Base-by-base conservation (phyloP, 1,284 basidiomycete genomes). In the Tausonia pullulans region DNA sequence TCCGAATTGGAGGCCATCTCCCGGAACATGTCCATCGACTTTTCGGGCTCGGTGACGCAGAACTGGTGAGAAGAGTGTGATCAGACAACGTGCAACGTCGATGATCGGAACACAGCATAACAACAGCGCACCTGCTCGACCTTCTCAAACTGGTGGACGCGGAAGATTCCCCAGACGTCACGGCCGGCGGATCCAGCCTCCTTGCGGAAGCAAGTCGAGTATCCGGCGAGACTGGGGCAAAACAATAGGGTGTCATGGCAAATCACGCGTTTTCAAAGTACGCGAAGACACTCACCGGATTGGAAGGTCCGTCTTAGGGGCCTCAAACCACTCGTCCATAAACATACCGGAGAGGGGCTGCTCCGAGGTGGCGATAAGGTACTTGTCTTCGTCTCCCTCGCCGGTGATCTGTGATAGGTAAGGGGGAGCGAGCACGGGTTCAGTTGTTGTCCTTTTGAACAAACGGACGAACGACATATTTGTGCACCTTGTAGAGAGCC, bases 161-260 rank as follows among this genome's bases (percentile, higher is more conserved):
- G 90, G 85, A 98, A 98, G 78, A 98, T 97, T 66, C 95, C 96
- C 93, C 95, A 98, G 79, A 96, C 98, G 73, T 99, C 96, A 65
- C 92, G 87, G 13, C 96, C 96, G 55, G 93, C 91, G 4, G 90
- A 88, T 58, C 95, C 96, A 4, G 95, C 95, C 79, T 99, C 95
- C 78, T 98, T 98, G 58, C 96, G 85, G 87, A 99, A 99, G 77
- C 95, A 98, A n/a, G 95, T 98, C 72, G 82, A 83, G 76, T 83
- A 84, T 46, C 82, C 82, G 41, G 82, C 82, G 73, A 82, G 82
- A 61, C 78, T 78, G 68, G 10, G 44, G 43, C 3, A 5, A 27
- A 48, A 3, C 11, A 39, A 13, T 10, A 41, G 27, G 52, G 16
- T 39, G 46, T 59, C 6, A 64, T 39, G 50, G 2, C 43, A 10